Percentiles rank a stretch among this genome's conserved stretches.
Conservation (phyloP, 805 yeast species). For the Starmerella khaoyaiensis region DNA sequence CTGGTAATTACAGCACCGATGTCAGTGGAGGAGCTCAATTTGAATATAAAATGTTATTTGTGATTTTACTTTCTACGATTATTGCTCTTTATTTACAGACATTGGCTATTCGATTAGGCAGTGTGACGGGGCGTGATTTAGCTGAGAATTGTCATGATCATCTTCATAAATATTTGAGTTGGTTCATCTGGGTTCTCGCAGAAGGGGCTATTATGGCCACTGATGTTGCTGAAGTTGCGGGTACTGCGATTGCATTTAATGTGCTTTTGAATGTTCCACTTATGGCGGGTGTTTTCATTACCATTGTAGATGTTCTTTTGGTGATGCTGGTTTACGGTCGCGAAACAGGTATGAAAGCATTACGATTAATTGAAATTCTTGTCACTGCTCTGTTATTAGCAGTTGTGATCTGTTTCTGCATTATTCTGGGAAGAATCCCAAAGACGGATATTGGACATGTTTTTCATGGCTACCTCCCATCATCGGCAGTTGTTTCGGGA, state of each 20-base stretch:
- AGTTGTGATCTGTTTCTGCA: conserved; percentile 73
- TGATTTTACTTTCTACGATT: conserved; percentile 64
- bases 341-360: conserved; percentile 62
- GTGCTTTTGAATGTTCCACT: conserved; percentile 71
- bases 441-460: conserved; percentile 42
- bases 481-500: conserved; percentile 36
- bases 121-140: conserved; percentile 84
- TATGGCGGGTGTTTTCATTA: conserved; percentile 67
- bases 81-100: conserved; percentile 81
- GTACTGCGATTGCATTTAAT: conserved; percentile 89
- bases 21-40: conserved; percentile 89
- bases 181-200: conserved; percentile 56
- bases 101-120: conserved; percentile 76
- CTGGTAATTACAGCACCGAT: conserved; percentile 92
- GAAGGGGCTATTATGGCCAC: conserved; percentile 90
- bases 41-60: conserved; percentile 63
- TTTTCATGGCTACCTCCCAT: conserved; percentile 54
- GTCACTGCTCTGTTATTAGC: conserved; percentile 67
- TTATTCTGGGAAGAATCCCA: conserved; percentile 63
- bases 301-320: conserved; percentile 73
- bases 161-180: conserved; percentile 41
- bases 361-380: conserved; percentile 67
- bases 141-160: conserved; percentile 78
- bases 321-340: conserved; percentile 83
- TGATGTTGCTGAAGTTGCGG: conserved; percentile 92